Percentiles rank a stretch among this genome's conserved stretches.
phyloP scores from a whole-genome alignment of 1,284 basidiomycete species.

The Ceratobasidium sp. region DNA sequence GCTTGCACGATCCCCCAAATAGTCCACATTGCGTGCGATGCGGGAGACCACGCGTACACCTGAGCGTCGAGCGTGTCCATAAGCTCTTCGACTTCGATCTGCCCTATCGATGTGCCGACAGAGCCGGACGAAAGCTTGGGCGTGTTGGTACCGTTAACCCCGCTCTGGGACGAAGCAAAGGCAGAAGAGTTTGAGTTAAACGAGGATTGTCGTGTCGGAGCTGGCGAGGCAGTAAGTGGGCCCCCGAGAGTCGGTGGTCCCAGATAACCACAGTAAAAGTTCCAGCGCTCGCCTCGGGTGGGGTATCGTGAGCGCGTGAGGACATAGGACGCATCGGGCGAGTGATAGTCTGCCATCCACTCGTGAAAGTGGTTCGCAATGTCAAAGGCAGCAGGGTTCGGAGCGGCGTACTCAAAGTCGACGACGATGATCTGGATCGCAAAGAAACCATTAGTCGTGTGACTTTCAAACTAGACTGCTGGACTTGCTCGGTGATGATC shows the following conservation, averaged over 20 bases:
- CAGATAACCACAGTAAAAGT: constrained; percentile 89
- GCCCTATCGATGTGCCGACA: constrained; percentile 4
- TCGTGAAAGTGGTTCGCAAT: constrained; percentile 97
- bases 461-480: constrained; percentile 34
- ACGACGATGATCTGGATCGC: constrained; percentile 84
- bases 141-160: background rate
- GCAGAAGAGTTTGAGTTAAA: constrained; percentile 49
- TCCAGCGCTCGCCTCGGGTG: constrained; percentile 74
- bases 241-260: constrained; percentile 58
- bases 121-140: constrained; percentile 2
- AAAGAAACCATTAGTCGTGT: constrained; percentile 14
- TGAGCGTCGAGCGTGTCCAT: constrained; percentile 74
- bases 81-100: constrained; percentile 54
- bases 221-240: constrained; percentile 51
- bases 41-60: constrained; percentile 87
- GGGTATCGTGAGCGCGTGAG: constrained; percentile 81
- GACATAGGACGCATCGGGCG: constrained; percentile 76
- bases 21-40: constrained; percentile 90
- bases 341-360: constrained; percentile 92
- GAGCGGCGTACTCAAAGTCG: constrained; percentile 94
- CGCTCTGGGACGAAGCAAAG: constrained; percentile 2
- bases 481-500: constrained; percentile 58
- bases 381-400: constrained; percentile 91
- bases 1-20: constrained; percentile 94
- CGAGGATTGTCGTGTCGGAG: constrained; percentile 55